Evolutionary conservation across 768 basidiomycete species (phyloP).

Genomic region (Lentinula lateritia): DNA sequence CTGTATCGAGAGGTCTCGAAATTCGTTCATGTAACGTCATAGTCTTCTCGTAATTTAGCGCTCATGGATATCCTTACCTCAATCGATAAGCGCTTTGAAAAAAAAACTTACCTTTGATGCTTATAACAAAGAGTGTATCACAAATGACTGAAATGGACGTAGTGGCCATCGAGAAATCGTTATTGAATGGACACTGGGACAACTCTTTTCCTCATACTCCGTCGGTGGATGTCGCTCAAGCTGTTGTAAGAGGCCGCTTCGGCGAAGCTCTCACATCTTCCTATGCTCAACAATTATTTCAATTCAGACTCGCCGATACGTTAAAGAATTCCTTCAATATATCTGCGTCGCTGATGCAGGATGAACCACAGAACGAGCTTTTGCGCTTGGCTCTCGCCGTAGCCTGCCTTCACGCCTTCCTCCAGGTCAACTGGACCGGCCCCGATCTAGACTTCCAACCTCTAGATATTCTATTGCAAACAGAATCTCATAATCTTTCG

Average conservation of each 20-base stretch:
- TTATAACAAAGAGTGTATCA: background rate
- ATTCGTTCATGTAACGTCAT: no score
- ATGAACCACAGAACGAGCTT: conserved; percentile 44
- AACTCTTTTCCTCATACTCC: conserved; percentile 11
- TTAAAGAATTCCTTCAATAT: conserved; percentile 33
- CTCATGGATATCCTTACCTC: background rate
- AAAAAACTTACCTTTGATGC: background rate
- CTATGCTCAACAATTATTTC: conserved; percentile 35
- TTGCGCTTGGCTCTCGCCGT: conserved; percentile 61
- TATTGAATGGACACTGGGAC: conserved; percentile 49
- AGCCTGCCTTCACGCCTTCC: conserved; percentile 82
- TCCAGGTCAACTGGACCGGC: conserved; percentile 96
- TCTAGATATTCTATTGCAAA: conserved; percentile 28
- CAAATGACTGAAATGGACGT: conserved; percentile 8
- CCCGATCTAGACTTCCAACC: conserved; percentile 68
- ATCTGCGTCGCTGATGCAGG: conserved; percentile 13
- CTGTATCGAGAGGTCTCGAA: no score
- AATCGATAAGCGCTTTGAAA: conserved; percentile 12
- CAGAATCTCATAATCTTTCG: conserved; percentile 20
- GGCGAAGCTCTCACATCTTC: conserved; percentile 43
- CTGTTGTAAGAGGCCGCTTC: conserved; percentile 58
- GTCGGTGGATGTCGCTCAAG: conserved; percentile 39
- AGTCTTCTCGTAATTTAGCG: no score
- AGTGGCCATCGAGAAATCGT: conserved; percentile 43
- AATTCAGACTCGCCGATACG: conserved; percentile 22